Evolutionary conservation across 2,329 filamentous ascomycete species (phyloP).

Genomic region (Fusarium oligoseptatum): DNA sequence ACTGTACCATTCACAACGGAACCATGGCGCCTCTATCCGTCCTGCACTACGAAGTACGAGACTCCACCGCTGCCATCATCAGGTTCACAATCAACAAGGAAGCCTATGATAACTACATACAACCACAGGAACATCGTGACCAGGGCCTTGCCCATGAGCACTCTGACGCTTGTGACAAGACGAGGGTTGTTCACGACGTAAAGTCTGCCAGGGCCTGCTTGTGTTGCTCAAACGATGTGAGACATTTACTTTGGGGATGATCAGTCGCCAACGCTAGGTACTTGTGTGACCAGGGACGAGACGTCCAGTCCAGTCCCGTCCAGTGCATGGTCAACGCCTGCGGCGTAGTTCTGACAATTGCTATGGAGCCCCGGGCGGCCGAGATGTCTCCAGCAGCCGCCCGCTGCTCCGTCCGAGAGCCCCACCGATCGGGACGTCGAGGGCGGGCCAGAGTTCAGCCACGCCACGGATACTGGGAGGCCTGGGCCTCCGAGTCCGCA

Average conservation of each 20-base stretch:
- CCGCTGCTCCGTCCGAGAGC: slow-evolving; percentile 47
- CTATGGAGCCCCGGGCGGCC: slow-evolving; percentile 41
- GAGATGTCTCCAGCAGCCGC: slow-evolving; percentile 38
- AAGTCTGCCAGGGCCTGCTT: slow-evolving; percentile 16
- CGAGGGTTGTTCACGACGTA: not conserved
- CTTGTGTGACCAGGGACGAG: slow-evolving; percentile 25
- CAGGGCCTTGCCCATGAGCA: not conserved
- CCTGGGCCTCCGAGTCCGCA: slow-evolving; percentile 40
- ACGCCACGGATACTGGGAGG: slow-evolving; percentile 34
- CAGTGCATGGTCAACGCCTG: slow-evolving; percentile 31
- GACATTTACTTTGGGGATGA: slow-evolving; percentile 42
- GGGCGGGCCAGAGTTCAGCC: slow-evolving; percentile 48
- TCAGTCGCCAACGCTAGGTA: slow-evolving; percentile 30
- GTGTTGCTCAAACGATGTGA: slow-evolving; percentile 35
- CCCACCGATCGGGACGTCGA: slow-evolving; percentile 47
- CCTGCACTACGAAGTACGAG: not conserved
- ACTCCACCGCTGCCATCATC: not conserved
- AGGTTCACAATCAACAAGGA: not conserved
- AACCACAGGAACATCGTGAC: not conserved
- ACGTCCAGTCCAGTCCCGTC: not conserved
- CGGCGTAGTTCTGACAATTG: slow-evolving; percentile 39
- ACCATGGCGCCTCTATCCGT: not conserved
- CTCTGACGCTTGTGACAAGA: not conserved
- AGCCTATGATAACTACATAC: not conserved
- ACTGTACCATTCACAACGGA: not conserved